Evolutionary conservation across 306 rosid species (phyloP).

Genomic region (Morella rubra): DNA sequence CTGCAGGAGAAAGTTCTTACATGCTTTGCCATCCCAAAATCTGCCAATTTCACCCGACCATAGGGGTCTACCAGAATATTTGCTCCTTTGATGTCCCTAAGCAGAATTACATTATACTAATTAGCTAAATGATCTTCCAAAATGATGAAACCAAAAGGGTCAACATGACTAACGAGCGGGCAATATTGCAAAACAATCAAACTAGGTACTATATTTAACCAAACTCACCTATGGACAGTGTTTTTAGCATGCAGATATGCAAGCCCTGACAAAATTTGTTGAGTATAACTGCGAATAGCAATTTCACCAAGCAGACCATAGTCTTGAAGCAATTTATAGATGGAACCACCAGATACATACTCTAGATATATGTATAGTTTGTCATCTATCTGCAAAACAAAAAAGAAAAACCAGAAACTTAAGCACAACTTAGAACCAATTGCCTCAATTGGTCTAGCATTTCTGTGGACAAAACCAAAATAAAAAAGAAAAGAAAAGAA

Average conservation of each 20-base stretch:
- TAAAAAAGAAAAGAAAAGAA: background rate
- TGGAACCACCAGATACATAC: slow-evolving; percentile 95
- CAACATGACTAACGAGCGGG: background rate
- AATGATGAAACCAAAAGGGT: slow-evolving; percentile 1
- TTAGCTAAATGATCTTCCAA: slow-evolving; percentile 6
- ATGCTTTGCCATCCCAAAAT: slow-evolving; percentile 99
- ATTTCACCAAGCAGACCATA: slow-evolving; percentile 47
- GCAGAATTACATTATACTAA: slow-evolving; percentile 36
- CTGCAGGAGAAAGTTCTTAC: slow-evolving; percentile 47
- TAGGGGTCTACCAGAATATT: slow-evolving; percentile 94
- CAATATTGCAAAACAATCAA: slow-evolving; percentile 5
- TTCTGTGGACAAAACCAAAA: slow-evolving; percentile 43
- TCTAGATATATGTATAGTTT: slow-evolving; percentile 51
- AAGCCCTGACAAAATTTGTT: slow-evolving; percentile 71
- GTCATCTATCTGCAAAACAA: slow-evolving; percentile 40
- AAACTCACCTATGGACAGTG: slow-evolving; percentile 87
- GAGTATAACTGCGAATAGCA: slow-evolving; percentile 50
- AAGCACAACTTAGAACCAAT: slow-evolving; percentile 12
- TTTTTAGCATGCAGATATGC: slow-evolving; percentile 88
- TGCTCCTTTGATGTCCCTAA: slow-evolving; percentile 98
- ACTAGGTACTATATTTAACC: slow-evolving; percentile 15
- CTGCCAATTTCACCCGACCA: slow-evolving; percentile 93
- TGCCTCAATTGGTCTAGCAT: slow-evolving; percentile 26
- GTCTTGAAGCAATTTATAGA: slow-evolving; percentile 57
- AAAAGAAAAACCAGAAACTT: slow-evolving; percentile 13